Base-by-base conservation (phyloP, 176 grass and related monocot species). In the Cocos nucifera region DNA sequence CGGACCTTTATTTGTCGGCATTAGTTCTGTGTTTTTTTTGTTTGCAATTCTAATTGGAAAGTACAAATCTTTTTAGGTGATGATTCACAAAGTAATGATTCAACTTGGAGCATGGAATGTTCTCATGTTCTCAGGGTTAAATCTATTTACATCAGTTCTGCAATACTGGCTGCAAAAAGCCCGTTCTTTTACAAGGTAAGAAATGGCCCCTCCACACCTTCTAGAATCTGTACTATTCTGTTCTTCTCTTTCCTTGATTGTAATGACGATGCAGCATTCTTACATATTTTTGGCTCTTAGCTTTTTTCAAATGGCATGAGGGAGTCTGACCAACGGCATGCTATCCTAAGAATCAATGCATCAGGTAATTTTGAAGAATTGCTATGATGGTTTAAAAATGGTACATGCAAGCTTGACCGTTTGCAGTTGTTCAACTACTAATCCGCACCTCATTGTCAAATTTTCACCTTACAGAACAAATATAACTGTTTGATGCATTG, bases 291-390 rank as follows among this genome's bases (percentile, higher is more conserved):
- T 82, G 69, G 27, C 56, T 69, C 8, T 76, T 74, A 98, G 87
- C 79, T 92, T 76, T 98, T 98, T 72, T 98, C 87, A 75, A 98
- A 98, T 55, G 93, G 93, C 57, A 91, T 97, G 92, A 91, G 82
- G 78, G 92, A 97, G 82, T 97, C 92, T 73, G 92, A 88, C 73
- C 75, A 91, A 73, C 76, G 84, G 67, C 76, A 97, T 68, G 73
- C 82, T 56, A 98, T 87, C 59, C 58, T 98, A 65, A 75, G 76
- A 91, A 92, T 98, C 78, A 80, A 78, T 58, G 87, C 83, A 48
- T 88, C 84, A 80, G 87, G 93, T 92, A 83, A 83, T 69, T 61
- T 69, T 18, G 35, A 50, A 61, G 48, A 44, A 44, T 44, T 44
- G 35, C 10, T 44, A 9, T 44, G 35, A 44, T 44, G 8, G 10